A percentile compares a stretch with the other conserved stretches of the same genome.
phyloP scores from a whole-genome alignment of 768 basidiomycete genomes.

The Exsudoporus frostii region DNA sequence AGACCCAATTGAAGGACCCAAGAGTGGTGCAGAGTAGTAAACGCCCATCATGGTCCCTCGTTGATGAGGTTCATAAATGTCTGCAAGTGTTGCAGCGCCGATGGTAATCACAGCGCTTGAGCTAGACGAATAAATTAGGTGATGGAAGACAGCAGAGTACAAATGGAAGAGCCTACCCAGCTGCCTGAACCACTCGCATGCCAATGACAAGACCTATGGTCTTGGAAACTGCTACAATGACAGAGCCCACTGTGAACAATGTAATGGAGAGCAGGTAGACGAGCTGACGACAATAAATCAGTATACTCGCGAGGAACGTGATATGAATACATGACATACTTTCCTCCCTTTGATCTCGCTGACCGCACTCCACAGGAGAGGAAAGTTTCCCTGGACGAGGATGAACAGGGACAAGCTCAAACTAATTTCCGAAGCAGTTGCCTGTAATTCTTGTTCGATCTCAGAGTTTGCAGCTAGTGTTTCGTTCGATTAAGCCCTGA shows the following conservation, averaged over 20 bases:
- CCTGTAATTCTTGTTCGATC: conserved; percentile 60
- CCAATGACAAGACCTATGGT: conserved; percentile 59
- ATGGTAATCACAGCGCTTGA: conserved; percentile 69
- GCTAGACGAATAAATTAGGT: conserved; percentile 28
- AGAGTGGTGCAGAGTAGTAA: conserved; percentile 75
- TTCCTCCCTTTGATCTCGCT: conserved; percentile 69
- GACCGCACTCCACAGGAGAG: conserved; percentile 31
- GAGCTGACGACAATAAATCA: conserved; percentile 30
- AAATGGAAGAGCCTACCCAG: conserved; percentile 43
- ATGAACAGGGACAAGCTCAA: conserved; percentile 71
- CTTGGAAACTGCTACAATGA: conserved; percentile 55
- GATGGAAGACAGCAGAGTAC: neutral
- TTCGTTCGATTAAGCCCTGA: neutral
- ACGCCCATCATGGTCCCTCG: conserved; percentile 80
- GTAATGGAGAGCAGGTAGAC: conserved; percentile 54
- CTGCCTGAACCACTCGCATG: conserved; percentile 64
- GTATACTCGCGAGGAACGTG: neutral
- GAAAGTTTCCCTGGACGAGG: conserved; percentile 58
- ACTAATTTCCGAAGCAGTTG: conserved; percentile 61
- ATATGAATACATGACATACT: conserved; percentile 31
- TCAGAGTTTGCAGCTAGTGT: conserved; percentile 60
- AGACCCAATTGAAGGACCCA: conserved; percentile 68
- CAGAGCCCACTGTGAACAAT: conserved; percentile 53
- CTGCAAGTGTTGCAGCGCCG: conserved; percentile 70
- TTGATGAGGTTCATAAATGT: conserved; percentile 72